A percentile compares a stretch with the other conserved stretches of the same genome.
These are phyloP conservation scores for Tylopilus vinaceipallidus DNA, from an alignment of 768 basidiomycete genomes.

Conservation along the genomic window DNA sequence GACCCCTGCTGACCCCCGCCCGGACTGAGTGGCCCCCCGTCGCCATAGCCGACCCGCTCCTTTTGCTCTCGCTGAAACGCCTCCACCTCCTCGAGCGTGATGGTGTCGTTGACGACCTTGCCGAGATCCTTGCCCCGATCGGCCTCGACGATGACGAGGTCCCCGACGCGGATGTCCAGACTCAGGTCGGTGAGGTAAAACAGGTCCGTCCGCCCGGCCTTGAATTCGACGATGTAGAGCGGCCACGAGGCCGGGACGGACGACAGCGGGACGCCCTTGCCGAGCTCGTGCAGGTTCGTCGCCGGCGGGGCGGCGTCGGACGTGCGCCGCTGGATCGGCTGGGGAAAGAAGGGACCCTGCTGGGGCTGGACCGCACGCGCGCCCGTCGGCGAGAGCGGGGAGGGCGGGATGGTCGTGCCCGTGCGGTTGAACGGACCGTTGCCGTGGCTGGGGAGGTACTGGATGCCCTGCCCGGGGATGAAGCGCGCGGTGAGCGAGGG, in stretches of 20 bases:
- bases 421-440: slow-evolving; percentile 38
- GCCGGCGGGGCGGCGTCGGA: slow-evolving; percentile 36
- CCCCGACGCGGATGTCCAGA: slow-evolving; percentile 72
- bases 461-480: slow-evolving; percentile 64
- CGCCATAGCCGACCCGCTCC: slow-evolving; percentile 47
- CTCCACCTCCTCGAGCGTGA: slow-evolving; percentile 87
- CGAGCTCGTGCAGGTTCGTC: slow-evolving; percentile 54
- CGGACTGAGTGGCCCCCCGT: slow-evolving; percentile 49
- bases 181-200: slow-evolving; percentile 82
- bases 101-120: slow-evolving; percentile 86
- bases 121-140: slow-evolving; percentile 94
- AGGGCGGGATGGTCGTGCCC: slow-evolving; percentile 37
- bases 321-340: slow-evolving; percentile 37
- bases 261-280: slow-evolving; percentile 86
- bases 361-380: slow-evolving; percentile 30
- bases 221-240: slow-evolving; percentile 97
- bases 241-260: slow-evolving; percentile 81
- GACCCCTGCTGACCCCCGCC: slow-evolving; percentile 39
- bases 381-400: slow-evolving; percentile 56
- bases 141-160: slow-evolving; percentile 95
- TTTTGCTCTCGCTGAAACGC: slow-evolving; percentile 83
- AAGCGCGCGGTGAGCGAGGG: slow-evolving; percentile 54
- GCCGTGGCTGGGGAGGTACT: slow-evolving; percentile 45
- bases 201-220: slow-evolving; percentile 92
- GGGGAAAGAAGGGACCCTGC: slow-evolving; percentile 29